phyloP scores from a whole-genome alignment of 2,329 filamentous ascomycete genomes.

The Pseudogymnoascus sp. region DNA sequence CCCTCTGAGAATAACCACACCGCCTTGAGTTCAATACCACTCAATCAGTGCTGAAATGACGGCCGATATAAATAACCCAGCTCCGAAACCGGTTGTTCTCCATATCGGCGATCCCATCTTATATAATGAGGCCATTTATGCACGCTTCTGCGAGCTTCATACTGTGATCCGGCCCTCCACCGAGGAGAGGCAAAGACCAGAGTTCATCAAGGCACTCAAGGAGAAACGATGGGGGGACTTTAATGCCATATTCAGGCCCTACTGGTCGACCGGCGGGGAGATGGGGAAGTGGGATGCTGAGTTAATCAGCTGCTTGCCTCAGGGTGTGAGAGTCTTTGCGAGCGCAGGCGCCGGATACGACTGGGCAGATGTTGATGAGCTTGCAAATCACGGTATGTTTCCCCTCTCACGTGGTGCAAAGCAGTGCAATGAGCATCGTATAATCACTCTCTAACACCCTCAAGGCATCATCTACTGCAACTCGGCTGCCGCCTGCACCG shows the following conservation, averaged over 20 bases:
- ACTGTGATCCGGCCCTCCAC: conserved; percentile 42
- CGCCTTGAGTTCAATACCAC: neutral
- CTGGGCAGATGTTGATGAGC: conserved; percentile 52
- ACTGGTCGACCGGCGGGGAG: conserved; percentile 58
- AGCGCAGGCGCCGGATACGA: conserved; percentile 57
- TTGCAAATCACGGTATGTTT: conserved; percentile 47
- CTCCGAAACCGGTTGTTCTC: conserved; percentile 24
- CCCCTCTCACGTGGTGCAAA: neutral
- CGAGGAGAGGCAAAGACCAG: conserved; percentile 43
- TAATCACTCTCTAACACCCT: neutral
- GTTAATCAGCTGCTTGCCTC: conserved; percentile 46
- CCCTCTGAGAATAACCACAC: neutral
- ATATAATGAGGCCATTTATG: conserved; percentile 25
- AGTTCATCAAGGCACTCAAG: conserved; percentile 42
- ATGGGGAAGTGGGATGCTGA: conserved; percentile 58
- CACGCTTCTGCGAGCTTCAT: conserved; percentile 34
- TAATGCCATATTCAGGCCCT: conserved; percentile 45
- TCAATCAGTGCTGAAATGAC: neutral
- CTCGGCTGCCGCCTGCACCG: conserved; percentile 59
- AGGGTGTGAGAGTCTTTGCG: conserved; percentile 48
- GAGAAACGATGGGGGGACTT: conserved; percentile 51
- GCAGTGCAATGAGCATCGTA: neutral
- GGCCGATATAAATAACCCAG: neutral
- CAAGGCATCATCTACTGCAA: conserved; percentile 63
- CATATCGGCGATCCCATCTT: conserved; percentile 30